phyloP scores from a whole-genome alignment of 2,329 filamentous ascomycete species.

The Penicillium hesseltinei region DNA sequence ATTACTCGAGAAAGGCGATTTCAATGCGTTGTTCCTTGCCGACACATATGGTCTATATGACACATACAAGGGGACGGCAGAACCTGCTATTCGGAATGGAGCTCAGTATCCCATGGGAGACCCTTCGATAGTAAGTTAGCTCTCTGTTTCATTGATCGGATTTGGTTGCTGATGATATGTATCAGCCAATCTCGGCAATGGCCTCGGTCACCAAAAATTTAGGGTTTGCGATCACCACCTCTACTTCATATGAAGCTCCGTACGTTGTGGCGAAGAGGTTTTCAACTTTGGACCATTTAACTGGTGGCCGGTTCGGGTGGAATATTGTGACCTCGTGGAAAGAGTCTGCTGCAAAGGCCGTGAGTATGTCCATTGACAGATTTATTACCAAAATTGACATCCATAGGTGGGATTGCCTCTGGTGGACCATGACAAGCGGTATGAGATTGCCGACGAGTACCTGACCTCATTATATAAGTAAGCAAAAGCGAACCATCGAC shows the following conservation, averaged over 20 bases:
- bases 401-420: slow-evolving; percentile 38
- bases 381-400: neutral
- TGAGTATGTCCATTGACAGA: neutral
- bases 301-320: slow-evolving; percentile 49
- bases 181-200: slow-evolving; percentile 41
- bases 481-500: neutral
- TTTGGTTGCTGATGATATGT: neutral
- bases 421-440: slow-evolving; percentile 24
- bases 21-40: slow-evolving; percentile 50
- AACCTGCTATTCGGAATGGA: slow-evolving; percentile 28
- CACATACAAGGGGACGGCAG: slow-evolving; percentile 41
- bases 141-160: neutral
- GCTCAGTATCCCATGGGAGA: slow-evolving; percentile 42
- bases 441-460: slow-evolving; percentile 4
- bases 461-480: slow-evolving; percentile 3
- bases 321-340: slow-evolving; percentile 50
- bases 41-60: slow-evolving; percentile 47
- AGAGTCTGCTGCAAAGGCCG: slow-evolving; percentile 25
- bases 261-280: slow-evolving; percentile 53
- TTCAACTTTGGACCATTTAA: slow-evolving; percentile 52
- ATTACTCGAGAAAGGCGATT: slow-evolving; percentile 45
- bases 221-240: slow-evolving; percentile 51
- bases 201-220: slow-evolving; percentile 45
- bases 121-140: slow-evolving; percentile 19
- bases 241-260: slow-evolving; percentile 52